Evolutionary conservation across 225 moss, liverwort and hornwort genomes (phyloP).

Genomic region (Neckera pumila): DNA sequence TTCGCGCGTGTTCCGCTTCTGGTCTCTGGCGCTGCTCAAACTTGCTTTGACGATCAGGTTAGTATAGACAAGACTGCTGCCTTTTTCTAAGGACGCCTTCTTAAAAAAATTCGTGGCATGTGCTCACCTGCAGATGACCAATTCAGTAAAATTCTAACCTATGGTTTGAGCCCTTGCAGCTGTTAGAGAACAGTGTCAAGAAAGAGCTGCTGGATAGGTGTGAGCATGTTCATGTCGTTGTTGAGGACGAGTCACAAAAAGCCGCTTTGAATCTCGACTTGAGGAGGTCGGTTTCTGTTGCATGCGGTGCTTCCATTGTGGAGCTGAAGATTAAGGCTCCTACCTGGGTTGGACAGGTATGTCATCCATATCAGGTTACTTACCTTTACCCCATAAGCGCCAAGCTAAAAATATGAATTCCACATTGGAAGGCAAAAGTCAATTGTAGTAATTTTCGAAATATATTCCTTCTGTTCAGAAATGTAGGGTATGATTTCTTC

Average conservation of each 20-base stretch:
- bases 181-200: constrained; percentile 79
- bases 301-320: constrained; percentile 76
- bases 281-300: constrained; percentile 76
- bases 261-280: constrained; percentile 48
- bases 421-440: background rate
- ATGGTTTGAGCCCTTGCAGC: constrained; percentile 27
- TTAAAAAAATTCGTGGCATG: background rate
- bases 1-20: constrained; percentile 84
- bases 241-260: constrained; percentile 46
- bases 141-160: background rate
- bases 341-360: constrained; percentile 90
- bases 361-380: background rate
- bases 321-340: constrained; percentile 82
- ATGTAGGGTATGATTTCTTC: background rate
- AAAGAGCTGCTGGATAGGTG: constrained; percentile 75
- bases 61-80: background rate
- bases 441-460: background rate
- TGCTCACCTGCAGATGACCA: background rate
- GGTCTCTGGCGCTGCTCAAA: constrained; percentile 95
- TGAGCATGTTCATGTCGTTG: constrained; percentile 57
- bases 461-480: background rate
- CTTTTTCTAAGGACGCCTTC: background rate
- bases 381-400: background rate
- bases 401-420: background rate
- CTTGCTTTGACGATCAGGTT: constrained; percentile 98